Base-by-base conservation (phyloP, 2,329 filamentous ascomycete species). In the Alternaria sp. region DNA sequence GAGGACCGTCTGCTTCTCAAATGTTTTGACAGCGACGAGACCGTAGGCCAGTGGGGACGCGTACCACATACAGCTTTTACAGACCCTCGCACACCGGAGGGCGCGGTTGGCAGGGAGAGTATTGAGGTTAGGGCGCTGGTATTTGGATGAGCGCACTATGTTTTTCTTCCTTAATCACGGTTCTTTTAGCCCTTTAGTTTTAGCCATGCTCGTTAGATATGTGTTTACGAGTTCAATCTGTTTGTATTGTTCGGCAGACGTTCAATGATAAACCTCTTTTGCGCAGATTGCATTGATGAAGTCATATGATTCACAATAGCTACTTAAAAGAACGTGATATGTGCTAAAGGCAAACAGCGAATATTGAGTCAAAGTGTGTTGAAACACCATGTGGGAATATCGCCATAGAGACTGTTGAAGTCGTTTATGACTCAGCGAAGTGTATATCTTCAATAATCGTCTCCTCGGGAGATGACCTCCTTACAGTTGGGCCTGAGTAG, bases 121-220 rank as follows among this genome's bases (percentile, higher is more conserved):
- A 96, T 97, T 75, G 94, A 97, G 79, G 91, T 97, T 16, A 85
- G 94, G 69, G 89, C 91, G 36, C 82, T 97, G 77, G 91, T 97
- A 0, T 96, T 97, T 83, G 91, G 90, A 11, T 76, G 12, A 14
- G 9, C 5, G n/a, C 7, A 18, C 12, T 20, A 5, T 12, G 2
- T 7, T n/a, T 47, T 4, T 20, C 2, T 14, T 30, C 8, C 16
- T 14, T 20, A 14, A 2, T 14, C n/a, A 16, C 18, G n/a, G 7
- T 14, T 2, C 2, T 11, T 14, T 32, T 44, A 3, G 6, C 14
- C 5, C 6, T 42, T 42, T 3, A 7, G 20, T 42, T 14, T 16
- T 42, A 42, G 39, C 20, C 5, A 4, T 16, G 39, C 20, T 16
- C 20, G 20, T 24, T 2, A 4, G 3, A 42, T 7, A 1, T 24